These are phyloP conservation scores for Didymella lethalis DNA, from an alignment of 2,329 filamentous ascomycete genomes.

Conservation along the genomic window DNA sequence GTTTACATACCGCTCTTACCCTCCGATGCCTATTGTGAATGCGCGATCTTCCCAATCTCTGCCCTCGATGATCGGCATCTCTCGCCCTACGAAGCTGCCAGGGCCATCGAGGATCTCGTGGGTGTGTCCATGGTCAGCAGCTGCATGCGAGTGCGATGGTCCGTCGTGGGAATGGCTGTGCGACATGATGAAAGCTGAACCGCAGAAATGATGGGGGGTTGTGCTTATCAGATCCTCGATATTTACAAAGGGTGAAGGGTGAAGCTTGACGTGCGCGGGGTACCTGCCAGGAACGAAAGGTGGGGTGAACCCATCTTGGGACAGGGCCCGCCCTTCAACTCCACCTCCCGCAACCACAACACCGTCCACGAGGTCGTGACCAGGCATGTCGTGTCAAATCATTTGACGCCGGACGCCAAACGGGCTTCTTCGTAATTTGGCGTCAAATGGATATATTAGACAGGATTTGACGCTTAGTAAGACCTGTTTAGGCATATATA, in stretches of 20 bases:
- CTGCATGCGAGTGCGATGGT: conserved; percentile 59
- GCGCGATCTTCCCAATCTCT: conserved; percentile 87
- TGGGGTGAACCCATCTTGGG: conserved; percentile 24
- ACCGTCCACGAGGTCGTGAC: background rate
- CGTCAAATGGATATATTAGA: too few species aligned
- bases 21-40: conserved; percentile 97
- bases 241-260: conserved; percentile 3
- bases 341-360: conserved; percentile 14
- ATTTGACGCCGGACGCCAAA: too few species aligned
- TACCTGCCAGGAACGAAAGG: conserved; percentile 26
- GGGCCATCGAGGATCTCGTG: conserved; percentile 96
- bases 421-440: too few species aligned
- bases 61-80: conserved; percentile 92
- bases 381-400: too few species aligned
- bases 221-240: conserved; percentile 15
- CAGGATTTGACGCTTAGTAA: too few species aligned
- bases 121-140: conserved; percentile 85
- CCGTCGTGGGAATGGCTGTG: conserved; percentile 47
- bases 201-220: background rate
- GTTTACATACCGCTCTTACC: conserved; percentile 62
- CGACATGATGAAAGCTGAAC: conserved; percentile 32
- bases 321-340: conserved; percentile 9
- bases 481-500: too few species aligned
- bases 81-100: conserved; percentile 85
- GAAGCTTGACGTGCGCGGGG: conserved; percentile 24